Evolutionary conservation across 371 early-diverging fungal genomes (phyloP), one percentile per base, ranked within the genome.

Genomic region (Blastocladiella emersonii): DNA sequence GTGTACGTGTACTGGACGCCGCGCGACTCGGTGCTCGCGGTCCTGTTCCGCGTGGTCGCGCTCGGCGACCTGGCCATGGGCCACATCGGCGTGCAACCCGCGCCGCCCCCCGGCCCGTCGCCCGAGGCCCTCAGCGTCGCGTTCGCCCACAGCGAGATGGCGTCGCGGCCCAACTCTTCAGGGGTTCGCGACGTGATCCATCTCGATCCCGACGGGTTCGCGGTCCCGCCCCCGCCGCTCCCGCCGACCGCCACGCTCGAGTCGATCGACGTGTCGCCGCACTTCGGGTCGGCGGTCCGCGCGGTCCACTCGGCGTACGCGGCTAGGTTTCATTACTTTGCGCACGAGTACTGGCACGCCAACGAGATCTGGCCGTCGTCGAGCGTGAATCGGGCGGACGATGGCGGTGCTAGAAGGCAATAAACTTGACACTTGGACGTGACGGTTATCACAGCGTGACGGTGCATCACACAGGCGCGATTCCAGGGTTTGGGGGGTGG

Each of bases 291-390:
- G 34, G 8, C 25, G 2, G 25, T 56, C 3, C 32, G 17, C n/a
- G 32, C 37, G 15, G 59, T 59, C 30, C 59, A 59, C 32, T 35
- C 59, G 37, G 59, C 17, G 17, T 59, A 59, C 59, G 35, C 34
- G 34, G 32, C 25, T 39, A 36, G 37, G 43, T 59, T 59, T 25
- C 59, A 59, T 8, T 25, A 8, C 3, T 34, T 59, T 10, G 59
- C 59, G 34, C 5, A 30, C 8, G 53, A 51, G 53, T 51, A 51
- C 30, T 51, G 53, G 53, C 15, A 30, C 30, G 53, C 45, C 3
- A 8, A 44, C 17, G 19, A 21, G 45, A n/a, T n/a, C n/a, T n/a
- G n/a, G n/a, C n/a, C n/a, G n/a, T n/a, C n/a, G n/a, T n/a, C n/a
- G n/a, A n/a, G n/a, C n/a, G n/a, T n/a, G n/a, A n/a, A n/a, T n/a